Base-by-base conservation (phyloP, 1,284 basidiomycete species). In the Puccinia hordei region DNA sequence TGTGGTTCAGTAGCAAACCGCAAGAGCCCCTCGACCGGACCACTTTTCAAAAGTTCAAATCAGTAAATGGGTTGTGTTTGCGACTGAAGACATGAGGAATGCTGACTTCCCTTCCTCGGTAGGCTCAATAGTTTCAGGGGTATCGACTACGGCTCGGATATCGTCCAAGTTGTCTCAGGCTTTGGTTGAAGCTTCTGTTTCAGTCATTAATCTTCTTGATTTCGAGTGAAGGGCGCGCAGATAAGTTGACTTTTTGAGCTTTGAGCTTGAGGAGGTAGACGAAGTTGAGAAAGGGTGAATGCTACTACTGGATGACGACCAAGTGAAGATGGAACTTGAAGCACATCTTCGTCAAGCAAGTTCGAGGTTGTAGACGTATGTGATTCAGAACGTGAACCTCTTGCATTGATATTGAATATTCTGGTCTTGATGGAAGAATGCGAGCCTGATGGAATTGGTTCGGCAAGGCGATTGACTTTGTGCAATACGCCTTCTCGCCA, bases 401-500 rank as follows among this genome's bases (percentile, higher is more conserved):
- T 68, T 15, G 27, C 6, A 35, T 66, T 24, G 2, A 49, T 30
- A 57, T 63, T 69, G 0, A 68, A 81, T 79, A 35, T 83, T 80
- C 27, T 81, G 77, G 17, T 82, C 82, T 68, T 85, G 85, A 24
- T 84, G 84, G 53, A 83, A 77, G 82, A 89, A 90, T 12, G 88
- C 84, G 84, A 90, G 90, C 10, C 87, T 82, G 0, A 90, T 87
- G 3, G 87, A 87, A 41, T 9, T 17, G 71, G 68, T 30, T 72
- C 66, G 33, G 83, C 77, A 46, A 81, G 55, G 33, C 87, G 86
- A 82, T 94, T 93, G 44, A 97, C 91, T 85, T 97, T 95, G 85
- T 95, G 92, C 85, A 96, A 91, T 51, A 98, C 95, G 22, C 95
- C 95, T 86, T 98, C 95, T 61, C 94, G 89, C n/a, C 92, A 90